Conservation (phyloP, 148 eudicot species). For the Diospyros kaki region DNA sequence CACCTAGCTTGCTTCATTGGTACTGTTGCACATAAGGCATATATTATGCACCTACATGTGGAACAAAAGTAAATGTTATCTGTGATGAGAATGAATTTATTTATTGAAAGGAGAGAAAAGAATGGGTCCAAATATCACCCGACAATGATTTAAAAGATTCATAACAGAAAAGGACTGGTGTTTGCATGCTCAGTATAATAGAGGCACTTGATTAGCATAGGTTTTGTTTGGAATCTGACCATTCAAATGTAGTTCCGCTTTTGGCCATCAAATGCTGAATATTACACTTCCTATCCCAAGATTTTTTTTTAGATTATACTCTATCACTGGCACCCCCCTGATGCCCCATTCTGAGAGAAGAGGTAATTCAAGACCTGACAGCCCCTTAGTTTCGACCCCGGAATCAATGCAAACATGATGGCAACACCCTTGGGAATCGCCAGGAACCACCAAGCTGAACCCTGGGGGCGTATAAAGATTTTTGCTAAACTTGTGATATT, state of each 20-base stretch:
- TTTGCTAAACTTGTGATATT: background rate
- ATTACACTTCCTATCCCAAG: background rate
- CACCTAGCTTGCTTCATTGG: background rate
- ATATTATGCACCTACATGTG: background rate
- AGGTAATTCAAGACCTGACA: no score
- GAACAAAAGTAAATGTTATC: background rate
- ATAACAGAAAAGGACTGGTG: background rate
- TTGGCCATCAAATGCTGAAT: background rate
- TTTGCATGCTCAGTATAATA: background rate
- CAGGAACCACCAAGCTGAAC: no score
- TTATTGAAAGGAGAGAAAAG: background rate
- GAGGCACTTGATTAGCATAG: background rate
- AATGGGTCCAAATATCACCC: background rate
- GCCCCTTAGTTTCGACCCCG: no score
- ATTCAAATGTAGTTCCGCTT: background rate
- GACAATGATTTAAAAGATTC: background rate
- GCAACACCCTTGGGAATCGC: no score
- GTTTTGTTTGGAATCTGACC: background rate
- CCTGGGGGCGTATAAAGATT: background rate
- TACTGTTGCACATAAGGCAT: background rate
- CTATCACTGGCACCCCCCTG: no score
- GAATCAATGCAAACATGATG: no score
- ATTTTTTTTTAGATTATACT: no score
- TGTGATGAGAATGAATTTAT: background rate
- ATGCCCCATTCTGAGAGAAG: no score